These are phyloP conservation scores for Mucor irregularis DNA, from an alignment of 371 early-diverging fungal species.

Conservation along the genomic window DNA sequence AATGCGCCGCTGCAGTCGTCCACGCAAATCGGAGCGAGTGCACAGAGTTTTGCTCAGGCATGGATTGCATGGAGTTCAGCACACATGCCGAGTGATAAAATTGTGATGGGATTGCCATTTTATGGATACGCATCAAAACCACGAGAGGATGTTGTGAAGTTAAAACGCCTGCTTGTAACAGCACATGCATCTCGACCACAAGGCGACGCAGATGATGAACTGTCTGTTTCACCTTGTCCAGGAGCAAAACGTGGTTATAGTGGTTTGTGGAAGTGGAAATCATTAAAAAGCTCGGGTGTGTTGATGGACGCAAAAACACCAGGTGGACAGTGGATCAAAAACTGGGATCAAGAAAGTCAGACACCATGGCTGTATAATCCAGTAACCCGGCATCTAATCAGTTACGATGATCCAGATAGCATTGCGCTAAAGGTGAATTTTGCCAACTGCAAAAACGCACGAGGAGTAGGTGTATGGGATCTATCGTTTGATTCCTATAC, in stretches of 20 bases:
- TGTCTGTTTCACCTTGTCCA: constrained; percentile 3
- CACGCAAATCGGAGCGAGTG: constrained; percentile 31
- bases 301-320: constrained; percentile 47
- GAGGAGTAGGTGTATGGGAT: constrained; percentile 18
- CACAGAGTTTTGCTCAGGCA: constrained; percentile 38
- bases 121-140: constrained; percentile 51
- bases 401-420: constrained; percentile 62
- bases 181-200: constrained; percentile 13
- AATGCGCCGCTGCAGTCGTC: constrained; percentile 57
- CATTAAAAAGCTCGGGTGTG: constrained; percentile 60
- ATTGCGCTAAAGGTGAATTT: constrained; percentile 53
- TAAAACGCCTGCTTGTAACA: constrained; percentile 3
- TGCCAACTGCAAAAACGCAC: constrained; percentile 45
- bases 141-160: constrained; percentile 10
- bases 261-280: constrained; percentile 66
- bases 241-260: constrained; percentile 33
- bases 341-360: constrained; percentile 54
- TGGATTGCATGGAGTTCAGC: constrained; percentile 53
- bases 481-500: constrained; percentile 5
- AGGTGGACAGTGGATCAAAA: constrained; percentile 57
- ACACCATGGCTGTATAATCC: constrained; percentile 70
- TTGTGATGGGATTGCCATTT: constrained; percentile 60
- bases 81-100: constrained; percentile 56
- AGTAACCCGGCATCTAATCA: constrained; percentile 52
- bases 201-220: constrained; percentile 12